Conservation (phyloP, 192 early-diverging fungal genomes). For the Geosiphon pyriformis region DNA sequence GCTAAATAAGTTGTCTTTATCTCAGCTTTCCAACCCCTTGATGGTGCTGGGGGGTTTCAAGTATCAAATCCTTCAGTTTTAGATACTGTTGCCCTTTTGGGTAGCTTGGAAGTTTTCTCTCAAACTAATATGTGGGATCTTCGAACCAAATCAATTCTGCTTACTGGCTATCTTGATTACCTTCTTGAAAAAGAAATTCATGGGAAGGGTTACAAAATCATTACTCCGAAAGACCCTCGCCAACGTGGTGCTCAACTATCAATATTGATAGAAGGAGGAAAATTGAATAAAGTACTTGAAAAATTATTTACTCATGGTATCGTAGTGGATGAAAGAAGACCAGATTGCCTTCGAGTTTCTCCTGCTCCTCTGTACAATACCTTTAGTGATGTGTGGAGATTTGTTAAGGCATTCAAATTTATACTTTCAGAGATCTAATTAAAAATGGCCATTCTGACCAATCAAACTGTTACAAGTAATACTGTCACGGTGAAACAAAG, state of each 20-base stretch:
- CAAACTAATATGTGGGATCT: conserved; percentile 64
- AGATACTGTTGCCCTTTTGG: conserved; percentile 64
- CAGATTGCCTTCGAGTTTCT: conserved; percentile 84
- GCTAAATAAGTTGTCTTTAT: background rate
- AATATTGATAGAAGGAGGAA: conserved; percentile 51
- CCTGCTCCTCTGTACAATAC: conserved; percentile 89
- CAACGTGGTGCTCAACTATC: conserved; percentile 87
- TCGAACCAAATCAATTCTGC: conserved; percentile 64
- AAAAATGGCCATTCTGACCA: no score
- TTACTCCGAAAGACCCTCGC: conserved; percentile 72
- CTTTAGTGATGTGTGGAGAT: conserved; percentile 72
- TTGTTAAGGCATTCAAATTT: conserved; percentile 14
- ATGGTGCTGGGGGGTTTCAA: conserved; percentile 80
- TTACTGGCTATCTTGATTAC: conserved; percentile 83
- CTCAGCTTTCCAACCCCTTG: conserved; percentile 63
- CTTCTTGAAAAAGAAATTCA: conserved; percentile 45
- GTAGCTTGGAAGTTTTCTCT: conserved; percentile 74
- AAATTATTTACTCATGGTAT: conserved; percentile 59
- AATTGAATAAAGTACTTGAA: conserved; percentile 58
- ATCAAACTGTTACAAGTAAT: no score
- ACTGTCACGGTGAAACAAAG: no score
- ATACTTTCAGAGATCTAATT: background rate
- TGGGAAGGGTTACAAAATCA: conserved; percentile 47
- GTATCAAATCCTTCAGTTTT: conserved; percentile 86
- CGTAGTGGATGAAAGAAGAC: conserved; percentile 84